A percentile compares a stretch with the other conserved stretches of the same genome.
phyloP scores from a whole-genome alignment of 768 basidiomycete species.

The Termitomyces sp. region DNA sequence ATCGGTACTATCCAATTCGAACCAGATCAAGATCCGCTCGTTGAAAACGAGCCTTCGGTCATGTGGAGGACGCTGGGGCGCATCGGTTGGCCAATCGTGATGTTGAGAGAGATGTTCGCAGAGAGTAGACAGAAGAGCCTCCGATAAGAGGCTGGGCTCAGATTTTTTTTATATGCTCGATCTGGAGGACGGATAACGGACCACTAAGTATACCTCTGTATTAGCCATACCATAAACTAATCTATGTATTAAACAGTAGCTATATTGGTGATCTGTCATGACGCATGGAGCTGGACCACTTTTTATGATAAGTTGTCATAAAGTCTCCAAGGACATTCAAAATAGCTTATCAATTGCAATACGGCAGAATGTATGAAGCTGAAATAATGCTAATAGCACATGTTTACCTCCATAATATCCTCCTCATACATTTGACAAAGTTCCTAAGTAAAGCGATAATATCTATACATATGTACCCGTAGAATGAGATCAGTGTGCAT shows the following conservation, averaged over 20 bases:
- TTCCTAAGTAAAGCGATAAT: neutral
- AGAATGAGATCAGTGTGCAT: neutral
- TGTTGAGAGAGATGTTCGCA: constrained; percentile 1
- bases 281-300: neutral
- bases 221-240: neutral
- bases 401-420: neutral
- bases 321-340: too few relatives aligned
- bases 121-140: neutral
- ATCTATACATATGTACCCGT: neutral
- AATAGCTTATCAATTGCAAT: too few relatives aligned
- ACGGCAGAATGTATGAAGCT: neutral
- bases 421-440: neutral
- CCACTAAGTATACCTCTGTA: neutral
- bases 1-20: constrained; percentile 39
- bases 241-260: neutral
- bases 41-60: neutral
- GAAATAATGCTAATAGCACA: neutral
- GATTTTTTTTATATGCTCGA: neutral
- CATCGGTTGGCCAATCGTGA: constrained; percentile 12
- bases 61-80: constrained; percentile 9
- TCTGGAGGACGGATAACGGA: neutral
- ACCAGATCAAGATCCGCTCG: neutral
- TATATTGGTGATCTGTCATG: neutral
- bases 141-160: neutral
- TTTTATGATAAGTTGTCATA: neutral